Conservation (phyloP, 805 yeast genomes). For the Pichia scutulata region DNA sequence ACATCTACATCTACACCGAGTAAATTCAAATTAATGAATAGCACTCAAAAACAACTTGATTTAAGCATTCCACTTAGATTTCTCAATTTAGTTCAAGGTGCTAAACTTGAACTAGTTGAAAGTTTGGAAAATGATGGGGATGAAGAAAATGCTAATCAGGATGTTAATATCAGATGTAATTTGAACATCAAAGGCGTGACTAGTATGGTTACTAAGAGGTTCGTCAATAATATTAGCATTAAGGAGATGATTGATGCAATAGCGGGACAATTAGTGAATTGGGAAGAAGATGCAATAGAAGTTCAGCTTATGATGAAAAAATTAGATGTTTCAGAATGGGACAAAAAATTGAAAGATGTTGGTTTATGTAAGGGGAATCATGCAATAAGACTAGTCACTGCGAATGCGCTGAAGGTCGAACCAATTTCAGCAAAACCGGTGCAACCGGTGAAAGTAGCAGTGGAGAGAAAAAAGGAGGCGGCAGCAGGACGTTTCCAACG, state of each 20-base stretch:
- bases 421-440: no score
- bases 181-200: background rate
- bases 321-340: background rate
- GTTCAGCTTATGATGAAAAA: constrained; percentile 1
- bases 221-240: background rate
- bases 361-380: constrained; percentile 2
- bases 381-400: background rate
- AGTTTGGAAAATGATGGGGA: background rate
- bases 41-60: constrained; percentile 19
- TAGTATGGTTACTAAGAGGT: background rate
- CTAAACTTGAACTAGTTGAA: constrained; percentile 29
- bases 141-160: no score
- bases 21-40: constrained; percentile 4
- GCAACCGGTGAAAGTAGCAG: no score
- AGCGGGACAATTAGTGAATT: no score
- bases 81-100: constrained; percentile 37
- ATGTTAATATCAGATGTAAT: background rate
- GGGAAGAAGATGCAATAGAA: no score
- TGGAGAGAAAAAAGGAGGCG: background rate
- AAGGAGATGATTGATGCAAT: background rate
- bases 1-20: no score
- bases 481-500: no score
- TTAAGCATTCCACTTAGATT: constrained; percentile 36
- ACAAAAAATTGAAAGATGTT: background rate
- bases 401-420: background rate